A percentile compares a stretch with the other conserved stretches of the same genome.
Evolutionary conservation across 306 rosid genomes (phyloP).

Genomic region (Cyclanthera cordifolia): DNA sequence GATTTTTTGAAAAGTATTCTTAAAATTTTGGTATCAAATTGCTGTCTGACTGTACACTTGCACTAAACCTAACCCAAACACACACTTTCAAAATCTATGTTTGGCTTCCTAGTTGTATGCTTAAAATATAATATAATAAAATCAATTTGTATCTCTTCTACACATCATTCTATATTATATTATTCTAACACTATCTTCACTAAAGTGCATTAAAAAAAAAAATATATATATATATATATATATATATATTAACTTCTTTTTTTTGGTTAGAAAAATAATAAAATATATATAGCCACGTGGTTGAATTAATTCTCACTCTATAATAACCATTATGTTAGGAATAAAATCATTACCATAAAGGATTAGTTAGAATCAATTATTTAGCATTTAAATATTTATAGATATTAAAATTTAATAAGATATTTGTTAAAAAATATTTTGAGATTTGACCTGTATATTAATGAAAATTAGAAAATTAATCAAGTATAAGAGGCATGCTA

Average conservation of each 20-base stretch:
- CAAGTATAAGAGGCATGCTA: too few relatives aligned
- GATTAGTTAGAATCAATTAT: too few relatives aligned
- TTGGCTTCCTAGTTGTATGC: background rate
- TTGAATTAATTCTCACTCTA: background rate
- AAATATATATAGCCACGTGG: background rate
- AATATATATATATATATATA: too few relatives aligned
- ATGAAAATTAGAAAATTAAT: too few relatives aligned
- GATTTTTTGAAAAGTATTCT: background rate
- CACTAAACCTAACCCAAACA: background rate
- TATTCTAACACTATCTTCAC: background rate
- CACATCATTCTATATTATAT: background rate
- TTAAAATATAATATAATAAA: background rate
- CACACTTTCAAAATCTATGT: background rate
- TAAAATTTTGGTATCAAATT: background rate
- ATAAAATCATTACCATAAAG: too few relatives aligned
- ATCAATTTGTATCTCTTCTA: background rate
- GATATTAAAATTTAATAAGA: too few relatives aligned
- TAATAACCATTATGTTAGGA: too few relatives aligned
- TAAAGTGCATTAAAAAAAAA: background rate
- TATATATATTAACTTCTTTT: background rate
- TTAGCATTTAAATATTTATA: too few relatives aligned
- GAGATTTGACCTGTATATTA: too few relatives aligned
- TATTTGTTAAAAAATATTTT: too few relatives aligned
- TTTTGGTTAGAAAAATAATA: background rate
- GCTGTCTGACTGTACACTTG: slow-evolving; percentile 1